These are phyloP conservation scores for Acacia concinna DNA, from an alignment of 331 rosid genomes.

Conservation along the genomic window DNA sequence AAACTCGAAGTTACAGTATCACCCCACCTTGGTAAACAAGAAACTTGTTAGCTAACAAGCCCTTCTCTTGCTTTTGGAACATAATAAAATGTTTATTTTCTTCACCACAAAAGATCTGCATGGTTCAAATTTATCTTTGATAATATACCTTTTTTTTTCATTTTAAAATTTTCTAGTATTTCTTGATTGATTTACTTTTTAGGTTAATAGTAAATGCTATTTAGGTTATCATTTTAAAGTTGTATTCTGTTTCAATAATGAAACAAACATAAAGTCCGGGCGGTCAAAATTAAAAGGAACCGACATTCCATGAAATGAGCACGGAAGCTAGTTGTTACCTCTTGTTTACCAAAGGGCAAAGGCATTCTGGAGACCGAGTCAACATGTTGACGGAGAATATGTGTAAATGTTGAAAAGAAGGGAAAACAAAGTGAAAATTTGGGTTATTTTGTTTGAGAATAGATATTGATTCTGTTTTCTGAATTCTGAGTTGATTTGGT, in stretches of 20 bases:
- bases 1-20: not conserved
- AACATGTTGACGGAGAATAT: not conserved
- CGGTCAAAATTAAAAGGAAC: not conserved
- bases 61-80: not conserved
- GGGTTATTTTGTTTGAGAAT: not conserved
- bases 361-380: not conserved
- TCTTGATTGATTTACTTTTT: not conserved
- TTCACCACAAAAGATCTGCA: no score
- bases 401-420: not conserved
- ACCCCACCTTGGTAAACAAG: no score
- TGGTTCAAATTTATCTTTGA: no score
- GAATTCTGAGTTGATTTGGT: not conserved
- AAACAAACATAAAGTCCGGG: not conserved
- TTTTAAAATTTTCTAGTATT: no score
- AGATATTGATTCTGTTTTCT: not conserved
- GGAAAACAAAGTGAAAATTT: not conserved
- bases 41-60: not conserved
- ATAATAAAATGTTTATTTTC: no score
- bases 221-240: no score
- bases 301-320: not conserved
- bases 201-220: no score
- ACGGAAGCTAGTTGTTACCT: not conserved
- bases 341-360: not conserved
- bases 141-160: no score
- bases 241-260: no score